These are phyloP conservation scores for Neurospora sp. DNA, from an alignment of 495 filamentous ascomycete species.

Conservation along the genomic window DNA sequence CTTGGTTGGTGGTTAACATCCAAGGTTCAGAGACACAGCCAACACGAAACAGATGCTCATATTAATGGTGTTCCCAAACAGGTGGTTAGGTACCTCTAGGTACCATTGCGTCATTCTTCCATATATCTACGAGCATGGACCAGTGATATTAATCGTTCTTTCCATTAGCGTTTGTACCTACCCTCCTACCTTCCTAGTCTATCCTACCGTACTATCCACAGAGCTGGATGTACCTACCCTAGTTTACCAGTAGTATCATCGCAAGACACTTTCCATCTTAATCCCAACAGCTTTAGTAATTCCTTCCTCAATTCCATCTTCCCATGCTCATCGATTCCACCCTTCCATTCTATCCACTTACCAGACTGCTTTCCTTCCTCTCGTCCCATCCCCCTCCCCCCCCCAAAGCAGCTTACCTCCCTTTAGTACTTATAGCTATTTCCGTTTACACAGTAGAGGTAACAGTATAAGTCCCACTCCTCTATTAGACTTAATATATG, in stretches of 20 bases:
- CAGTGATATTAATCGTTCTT: neutral
- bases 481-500: too few species aligned
- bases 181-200: neutral
- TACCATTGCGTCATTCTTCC: neutral
- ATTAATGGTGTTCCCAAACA: neutral
- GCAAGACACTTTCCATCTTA: constrained; percentile 3
- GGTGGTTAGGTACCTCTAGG: too few species aligned
- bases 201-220: neutral
- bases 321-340: neutral
- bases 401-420: too few species aligned
- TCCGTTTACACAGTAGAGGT: neutral
- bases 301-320: neutral
- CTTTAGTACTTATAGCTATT: neutral
- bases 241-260: neutral
- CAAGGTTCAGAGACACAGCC: neutral
- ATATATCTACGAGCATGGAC: neutral
- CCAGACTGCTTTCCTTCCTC: neutral
- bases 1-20: neutral
- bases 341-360: neutral
- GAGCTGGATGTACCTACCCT: neutral
- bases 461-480: neutral
- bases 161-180: neutral
- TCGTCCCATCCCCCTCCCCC: neutral
- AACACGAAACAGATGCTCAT: neutral
- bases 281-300: neutral